A percentile compares a stretch with the other conserved stretches of the same genome.
phyloP scores from a whole-genome alignment of 2,329 filamentous ascomycete species.

The Aspergillus hortae region DNA sequence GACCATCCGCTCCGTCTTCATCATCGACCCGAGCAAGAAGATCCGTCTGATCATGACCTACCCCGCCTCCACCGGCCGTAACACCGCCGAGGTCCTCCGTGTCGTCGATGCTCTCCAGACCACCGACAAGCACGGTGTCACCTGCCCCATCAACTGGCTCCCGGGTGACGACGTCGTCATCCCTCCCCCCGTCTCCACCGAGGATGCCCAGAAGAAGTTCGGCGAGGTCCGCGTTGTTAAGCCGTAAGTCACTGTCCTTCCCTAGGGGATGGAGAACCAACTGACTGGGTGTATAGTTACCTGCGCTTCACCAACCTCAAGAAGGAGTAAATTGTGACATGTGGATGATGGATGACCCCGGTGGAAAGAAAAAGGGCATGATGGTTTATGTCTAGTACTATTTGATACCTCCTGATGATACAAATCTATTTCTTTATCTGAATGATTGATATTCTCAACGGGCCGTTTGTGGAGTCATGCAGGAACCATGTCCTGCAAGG shows the following conservation, averaged over 20 bases:
- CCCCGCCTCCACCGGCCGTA: slow-evolving; percentile 84
- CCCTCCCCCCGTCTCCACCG: slow-evolving; percentile 75
- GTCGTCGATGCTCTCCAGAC: slow-evolving; percentile 78
- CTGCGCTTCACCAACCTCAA: slow-evolving; percentile 36
- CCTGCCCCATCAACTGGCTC: slow-evolving; percentile 88
- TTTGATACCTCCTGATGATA: slow-evolving; percentile 11
- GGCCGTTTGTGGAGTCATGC: neutral
- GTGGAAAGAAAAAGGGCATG: slow-evolving; percentile 7
- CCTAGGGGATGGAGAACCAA: neutral
- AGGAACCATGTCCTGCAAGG: neutral
- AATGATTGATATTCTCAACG: neutral
- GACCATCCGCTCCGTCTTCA: slow-evolving; percentile 91
- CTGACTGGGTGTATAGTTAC: slow-evolving; percentile 24
- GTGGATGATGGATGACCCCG: neutral
- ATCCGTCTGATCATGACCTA: slow-evolving; percentile 92
- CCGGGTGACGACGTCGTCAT: slow-evolving; percentile 91
- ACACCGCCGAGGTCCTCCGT: slow-evolving; percentile 74
- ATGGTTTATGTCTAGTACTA: slow-evolving; percentile 6
- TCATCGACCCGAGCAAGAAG: slow-evolving; percentile 92
- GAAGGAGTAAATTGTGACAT: slow-evolving; percentile 24
- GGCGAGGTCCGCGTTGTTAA: slow-evolving; percentile 64
- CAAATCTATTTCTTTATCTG: neutral
- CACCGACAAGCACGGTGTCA: slow-evolving; percentile 84
- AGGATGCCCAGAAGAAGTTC: slow-evolving; percentile 85
- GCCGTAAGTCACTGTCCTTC: slow-evolving; percentile 41